These are phyloP conservation scores for Nicotiana undulata DNA, from an alignment of 257 asterid genomes.

Conservation along the genomic window DNA sequence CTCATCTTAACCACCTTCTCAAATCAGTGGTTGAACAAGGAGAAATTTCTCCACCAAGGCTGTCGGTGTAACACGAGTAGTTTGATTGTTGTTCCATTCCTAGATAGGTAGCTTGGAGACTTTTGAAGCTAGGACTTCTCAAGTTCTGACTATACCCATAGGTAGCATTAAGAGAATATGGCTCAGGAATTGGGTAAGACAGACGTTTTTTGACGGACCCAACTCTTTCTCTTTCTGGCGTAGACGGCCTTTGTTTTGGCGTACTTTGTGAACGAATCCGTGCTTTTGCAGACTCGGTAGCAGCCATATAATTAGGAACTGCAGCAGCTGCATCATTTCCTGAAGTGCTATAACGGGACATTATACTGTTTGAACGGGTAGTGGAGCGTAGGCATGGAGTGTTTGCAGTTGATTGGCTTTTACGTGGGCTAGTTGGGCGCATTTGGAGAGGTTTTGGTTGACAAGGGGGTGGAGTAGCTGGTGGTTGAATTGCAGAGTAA, in stretches of 20 bases:
- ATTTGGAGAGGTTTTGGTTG: constrained; percentile 34
- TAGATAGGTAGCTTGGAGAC: constrained; percentile 70
- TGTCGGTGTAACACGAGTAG: constrained; percentile 59
- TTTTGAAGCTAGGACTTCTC: constrained; percentile 90
- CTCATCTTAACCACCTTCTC: constrained; percentile 70
- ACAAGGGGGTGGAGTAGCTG: constrained; percentile 42
- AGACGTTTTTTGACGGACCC: constrained; percentile 56
- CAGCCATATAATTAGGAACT: constrained; percentile 83
- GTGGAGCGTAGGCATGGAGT: constrained; percentile 61
- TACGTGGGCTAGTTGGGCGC: constrained; percentile 52
- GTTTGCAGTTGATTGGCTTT: constrained; percentile 74
- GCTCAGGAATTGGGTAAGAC: constrained; percentile 66
- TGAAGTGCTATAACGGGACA: constrained; percentile 32
- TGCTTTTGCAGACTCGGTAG: constrained; percentile 85
- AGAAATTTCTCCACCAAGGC: constrained; percentile 80
- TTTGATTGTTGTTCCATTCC: constrained; percentile 77
- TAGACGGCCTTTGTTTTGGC: constrained; percentile 71
- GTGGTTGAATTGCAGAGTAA: constrained; percentile 27
- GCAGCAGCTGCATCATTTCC: constrained; percentile 17
- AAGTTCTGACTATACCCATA: constrained; percentile 38
- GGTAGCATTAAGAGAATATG: constrained; percentile 32
- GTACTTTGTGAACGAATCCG: constrained; percentile 79
- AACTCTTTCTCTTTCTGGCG: constrained; percentile 73
- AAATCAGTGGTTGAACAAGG: constrained; percentile 87
- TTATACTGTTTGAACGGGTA: constrained; percentile 27